Evolutionary conservation across 2,329 filamentous ascomycete genomes (phyloP).

Genomic region (Hypoxylon sp.): DNA sequence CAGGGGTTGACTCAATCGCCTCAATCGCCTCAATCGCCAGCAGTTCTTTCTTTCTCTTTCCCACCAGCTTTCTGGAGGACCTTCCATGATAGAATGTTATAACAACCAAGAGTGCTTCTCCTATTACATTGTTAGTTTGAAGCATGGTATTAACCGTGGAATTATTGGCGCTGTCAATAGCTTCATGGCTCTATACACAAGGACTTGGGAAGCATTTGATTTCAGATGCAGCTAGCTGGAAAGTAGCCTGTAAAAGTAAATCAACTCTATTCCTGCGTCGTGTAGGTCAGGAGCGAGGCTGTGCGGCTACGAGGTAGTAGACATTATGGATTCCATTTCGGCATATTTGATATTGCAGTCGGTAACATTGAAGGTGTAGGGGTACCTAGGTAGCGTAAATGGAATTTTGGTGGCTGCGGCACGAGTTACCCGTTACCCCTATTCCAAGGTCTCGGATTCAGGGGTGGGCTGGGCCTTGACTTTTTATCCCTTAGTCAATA

Average conservation of each 20-base stretch:
- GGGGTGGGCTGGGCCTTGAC: slow-evolving; percentile 7
- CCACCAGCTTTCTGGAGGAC: background rate
- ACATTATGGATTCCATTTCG: background rate
- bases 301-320: background rate
- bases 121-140: background rate
- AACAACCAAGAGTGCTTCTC: background rate
- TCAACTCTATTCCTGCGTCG: background rate
- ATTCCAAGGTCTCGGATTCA: slow-evolving; percentile 3
- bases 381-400: background rate
- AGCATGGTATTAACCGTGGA: background rate
- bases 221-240: background rate
- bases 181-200: background rate
- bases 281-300: background rate
- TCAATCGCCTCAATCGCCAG: no score
- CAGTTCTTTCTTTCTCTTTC: background rate
- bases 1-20: background rate
- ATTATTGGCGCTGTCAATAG: background rate
- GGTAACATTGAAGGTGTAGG: slow-evolving; percentile 3
- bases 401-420: slow-evolving; percentile 1
- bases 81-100: background rate
- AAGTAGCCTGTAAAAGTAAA: background rate
- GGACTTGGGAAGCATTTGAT: background rate
- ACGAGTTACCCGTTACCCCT: slow-evolving; percentile 4
- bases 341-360: slow-evolving; percentile 1
- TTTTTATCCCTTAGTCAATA: background rate